A percentile compares a stretch with the other conserved stretches of the same genome.
Conservation (phyloP, 2,329 filamentous ascomycete species). For the Aspergillus sp. region DNA sequence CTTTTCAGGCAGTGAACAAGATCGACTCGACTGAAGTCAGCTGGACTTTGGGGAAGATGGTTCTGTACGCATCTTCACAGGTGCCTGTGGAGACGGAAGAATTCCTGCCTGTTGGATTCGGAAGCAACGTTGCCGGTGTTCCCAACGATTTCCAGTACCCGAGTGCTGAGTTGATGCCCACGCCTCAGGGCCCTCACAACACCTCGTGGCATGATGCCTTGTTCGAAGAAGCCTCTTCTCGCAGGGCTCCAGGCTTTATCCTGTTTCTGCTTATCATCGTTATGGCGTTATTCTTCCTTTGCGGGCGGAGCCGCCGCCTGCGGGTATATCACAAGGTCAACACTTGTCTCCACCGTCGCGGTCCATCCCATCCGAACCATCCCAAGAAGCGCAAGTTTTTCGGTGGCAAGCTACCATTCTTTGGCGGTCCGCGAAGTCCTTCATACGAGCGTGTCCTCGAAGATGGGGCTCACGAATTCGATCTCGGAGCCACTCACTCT, state of each 20-base stretch:
- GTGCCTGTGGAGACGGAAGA: conserved; percentile 64
- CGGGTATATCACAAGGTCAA: conserved; percentile 59
- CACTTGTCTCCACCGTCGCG: conserved; percentile 29
- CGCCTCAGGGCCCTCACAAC: conserved; percentile 28
- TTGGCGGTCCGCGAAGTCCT: conserved; percentile 34
- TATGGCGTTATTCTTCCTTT: conserved; percentile 69
- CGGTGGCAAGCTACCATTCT: conserved; percentile 48
- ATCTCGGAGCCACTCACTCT: conserved; percentile 67
- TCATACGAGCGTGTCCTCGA: conserved; percentile 84
- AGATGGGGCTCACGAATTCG: conserved; percentile 73
- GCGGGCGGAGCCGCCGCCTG: conserved; percentile 73
- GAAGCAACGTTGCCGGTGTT: conserved; percentile 70
- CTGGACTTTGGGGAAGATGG: conserved; percentile 96
- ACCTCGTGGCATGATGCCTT: conserved; percentile 63
- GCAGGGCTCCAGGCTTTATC: conserved; percentile 70
- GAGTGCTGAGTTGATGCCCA: conserved; percentile 36
- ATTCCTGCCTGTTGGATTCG: conserved; percentile 82
- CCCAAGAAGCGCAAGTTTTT: conserved; percentile 62
- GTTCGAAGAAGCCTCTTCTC: conserved; percentile 64
- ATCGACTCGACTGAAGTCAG: conserved; percentile 89
- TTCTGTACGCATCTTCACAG: conserved; percentile 90
- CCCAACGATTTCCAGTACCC: conserved; percentile 83
- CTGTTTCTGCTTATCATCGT: conserved; percentile 74
- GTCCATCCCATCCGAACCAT: conserved; percentile 31
- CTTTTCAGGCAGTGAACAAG: conserved; percentile 91